Evolutionary conservation across 1,139 yeast species (phyloP), one percentile per base, ranked within the genome.

Genomic region (Lodderomyces oxycetoniae): DNA sequence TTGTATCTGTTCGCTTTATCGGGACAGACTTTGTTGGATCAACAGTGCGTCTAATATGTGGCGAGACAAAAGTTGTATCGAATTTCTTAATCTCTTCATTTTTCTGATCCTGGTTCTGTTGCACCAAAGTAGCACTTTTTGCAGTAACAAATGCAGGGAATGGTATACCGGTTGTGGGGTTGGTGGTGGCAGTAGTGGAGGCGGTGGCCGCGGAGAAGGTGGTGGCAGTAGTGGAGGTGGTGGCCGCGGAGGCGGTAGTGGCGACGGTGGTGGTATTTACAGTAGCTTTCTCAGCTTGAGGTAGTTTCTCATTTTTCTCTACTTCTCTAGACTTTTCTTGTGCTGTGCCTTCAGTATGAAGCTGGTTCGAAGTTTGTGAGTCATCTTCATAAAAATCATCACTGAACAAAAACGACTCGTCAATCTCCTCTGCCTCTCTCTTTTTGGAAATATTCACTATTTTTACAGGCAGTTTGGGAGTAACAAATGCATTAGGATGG

Each of bases 381-480:
- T 29, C 34, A 20, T 24, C 23, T 4, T 46, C 48, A 26, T 50
- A 59, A 26, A 64, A 41, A 38, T 80, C 88, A 49, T 81, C 89
- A 47, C 86, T 78, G 46, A 79, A 79, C 37, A 72, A 60, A 42
- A 79, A 71, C 2, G 86, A 79, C 44, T 79, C 88, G 36, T 80
- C 87, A 37, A 71, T 67, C 15, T 47, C 50, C 4, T 30, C 37
- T 22, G 40, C 45, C 17, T 34, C 32, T 43, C 46, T 21, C 19
- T 35, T 34, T 26, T 69, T 71, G 14, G 61, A 58, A 13, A 47
- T 49, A 24, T 46, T 45, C 15, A 39, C 30, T 13, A 39, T 32
- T 29, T 34, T 41, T 10, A 38, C 26, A n/a, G 43, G 40, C 43
- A 37, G 40, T 34, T 32, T 34, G 3, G 40, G 48, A 30, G 40